These are phyloP conservation scores for Paraurostyla sp. DNA, from an alignment of 73 alveolate species.

Conservation along the genomic window DNA sequence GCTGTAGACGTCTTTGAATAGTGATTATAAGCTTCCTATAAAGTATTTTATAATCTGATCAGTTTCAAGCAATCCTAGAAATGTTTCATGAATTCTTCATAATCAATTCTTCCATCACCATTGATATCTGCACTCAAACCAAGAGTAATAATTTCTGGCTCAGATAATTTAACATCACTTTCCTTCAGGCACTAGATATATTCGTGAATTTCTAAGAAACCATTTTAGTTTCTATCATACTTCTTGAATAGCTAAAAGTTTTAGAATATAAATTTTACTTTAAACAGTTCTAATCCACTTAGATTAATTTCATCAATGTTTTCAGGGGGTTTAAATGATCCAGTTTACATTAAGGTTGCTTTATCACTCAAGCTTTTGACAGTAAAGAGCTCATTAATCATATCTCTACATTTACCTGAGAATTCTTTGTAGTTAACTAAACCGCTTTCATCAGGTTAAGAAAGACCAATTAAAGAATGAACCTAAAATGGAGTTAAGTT, in stretches of 20 bases:
- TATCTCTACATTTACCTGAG: constrained; percentile 43
- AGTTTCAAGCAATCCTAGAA: constrained; percentile 61
- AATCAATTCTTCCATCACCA: constrained; percentile 74
- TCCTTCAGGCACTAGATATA: constrained; percentile 71
- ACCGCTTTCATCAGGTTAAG: constrained; percentile 60
- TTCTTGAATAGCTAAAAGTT: constrained; percentile 55
- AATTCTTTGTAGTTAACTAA: constrained; percentile 58
- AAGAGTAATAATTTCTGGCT: constrained; percentile 64
- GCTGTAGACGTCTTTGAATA: background rate
- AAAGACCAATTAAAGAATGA: constrained; percentile 65
- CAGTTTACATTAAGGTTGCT: constrained; percentile 54
- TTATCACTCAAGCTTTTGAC: constrained; percentile 51
- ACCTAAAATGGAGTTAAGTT: constrained; percentile 75
- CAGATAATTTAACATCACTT: constrained; percentile 9
- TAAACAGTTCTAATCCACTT: constrained; percentile 59
- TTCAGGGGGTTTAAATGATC: constrained; percentile 25
- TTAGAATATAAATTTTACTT: background rate
- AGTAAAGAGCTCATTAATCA: constrained; percentile 57
- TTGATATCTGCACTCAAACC: constrained; percentile 72
- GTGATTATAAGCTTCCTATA: constrained; percentile 41
- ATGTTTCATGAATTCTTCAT: constrained; percentile 81
- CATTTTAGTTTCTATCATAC: constrained; percentile 73
- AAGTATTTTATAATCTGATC: constrained; percentile 51
- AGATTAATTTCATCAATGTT: constrained; percentile 35
- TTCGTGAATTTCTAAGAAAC: constrained; percentile 70